Evolutionary conservation across 495 filamentous ascomycete genomes (phyloP), one percentile per base, ranked within the genome.

Genomic region (Paragyromitra xinjiangensis): DNA sequence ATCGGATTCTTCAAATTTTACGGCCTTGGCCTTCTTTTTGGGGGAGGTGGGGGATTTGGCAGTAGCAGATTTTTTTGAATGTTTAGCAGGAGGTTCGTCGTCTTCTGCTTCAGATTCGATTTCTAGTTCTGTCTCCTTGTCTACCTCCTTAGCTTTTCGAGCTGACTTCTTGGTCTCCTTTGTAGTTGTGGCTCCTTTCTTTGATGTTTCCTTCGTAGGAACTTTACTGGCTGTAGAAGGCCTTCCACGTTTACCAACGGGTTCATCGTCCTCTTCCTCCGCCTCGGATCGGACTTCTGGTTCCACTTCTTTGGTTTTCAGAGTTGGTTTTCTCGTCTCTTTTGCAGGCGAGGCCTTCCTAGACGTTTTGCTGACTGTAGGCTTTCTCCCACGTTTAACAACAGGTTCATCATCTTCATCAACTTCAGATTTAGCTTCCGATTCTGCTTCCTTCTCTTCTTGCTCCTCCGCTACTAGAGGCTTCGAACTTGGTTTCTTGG

Each of bases 71-170:
- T 68, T 83, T 69, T 79, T 80, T 55, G 62, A 55, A 8, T 81
- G 76, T 42, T 85, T 86, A 24, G 58, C 22, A 56, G 72, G 69
- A 64, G 78, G 51, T 81, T 84, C 79, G 77, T 34, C 40, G 45
- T 62, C 74, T 69, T 66, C 55, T 39, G 24, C 9, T 42, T 58
- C 86, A 16, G 83, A 83, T 51, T 87, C 86, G 24, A 89, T 88
- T 71, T 89, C 84, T 0, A 88, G 84, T 71, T 89, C 89, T 0
- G 86, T 86, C 3, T 84, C 85, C n/a, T 85, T 84, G 61, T 85
- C 88, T n/a, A 24, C 29, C 19, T 55, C 4, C n/a, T 72, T 72
- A 1, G 4, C 6, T 42, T 71, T 51, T n/a, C 34, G 50, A 19
- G 24, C 51, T 22, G 4, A 4, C 53, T 88, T 87, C 71, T 34